phyloP scores from a whole-genome alignment of 108 stramenopile species.

The Fragilariopsis cylindrus region DNA sequence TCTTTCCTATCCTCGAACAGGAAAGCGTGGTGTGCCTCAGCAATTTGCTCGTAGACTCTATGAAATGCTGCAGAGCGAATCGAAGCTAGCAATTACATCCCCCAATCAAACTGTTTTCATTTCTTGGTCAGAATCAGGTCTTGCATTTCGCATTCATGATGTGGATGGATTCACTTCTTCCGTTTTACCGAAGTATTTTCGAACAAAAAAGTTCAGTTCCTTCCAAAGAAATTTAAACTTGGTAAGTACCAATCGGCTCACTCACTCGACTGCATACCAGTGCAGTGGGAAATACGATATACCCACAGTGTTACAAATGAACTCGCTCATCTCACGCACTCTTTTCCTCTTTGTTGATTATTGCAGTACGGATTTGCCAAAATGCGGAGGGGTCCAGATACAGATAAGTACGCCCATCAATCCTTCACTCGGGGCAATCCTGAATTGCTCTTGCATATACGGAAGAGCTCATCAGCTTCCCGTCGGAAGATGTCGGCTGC shows the following conservation, averaged over 20 bases:
- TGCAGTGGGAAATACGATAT: not conserved
- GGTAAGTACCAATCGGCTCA: conserved; percentile 44
- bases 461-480: conserved; percentile 47
- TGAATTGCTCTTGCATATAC: conserved; percentile 55
- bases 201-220: conserved; percentile 88
- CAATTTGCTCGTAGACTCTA: conserved; percentile 82
- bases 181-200: conserved; percentile 87
- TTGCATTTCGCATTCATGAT: conserved; percentile 79
- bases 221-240: conserved; percentile 92
- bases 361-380: conserved; percentile 84
- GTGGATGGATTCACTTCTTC: conserved; percentile 61
- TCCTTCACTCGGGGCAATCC: conserved; percentile 58
- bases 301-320: not conserved
- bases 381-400: conserved; percentile 72
- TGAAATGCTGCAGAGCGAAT: conserved; percentile 79
- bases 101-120: conserved; percentile 37
- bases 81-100: conserved; percentile 25
- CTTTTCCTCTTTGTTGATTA: conserved; percentile 4
- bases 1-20: conserved; percentile 67
- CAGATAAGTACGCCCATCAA: conserved; percentile 77
- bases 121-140: conserved; percentile 76
- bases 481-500: conserved; percentile 16
- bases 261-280: conserved; percentile 1
- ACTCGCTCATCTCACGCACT: not conserved
- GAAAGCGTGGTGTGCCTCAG: conserved; percentile 86